phyloP scores from a whole-genome alignment of 1,284 basidiomycete species.

The Papiliotrema terrestris region DNA sequence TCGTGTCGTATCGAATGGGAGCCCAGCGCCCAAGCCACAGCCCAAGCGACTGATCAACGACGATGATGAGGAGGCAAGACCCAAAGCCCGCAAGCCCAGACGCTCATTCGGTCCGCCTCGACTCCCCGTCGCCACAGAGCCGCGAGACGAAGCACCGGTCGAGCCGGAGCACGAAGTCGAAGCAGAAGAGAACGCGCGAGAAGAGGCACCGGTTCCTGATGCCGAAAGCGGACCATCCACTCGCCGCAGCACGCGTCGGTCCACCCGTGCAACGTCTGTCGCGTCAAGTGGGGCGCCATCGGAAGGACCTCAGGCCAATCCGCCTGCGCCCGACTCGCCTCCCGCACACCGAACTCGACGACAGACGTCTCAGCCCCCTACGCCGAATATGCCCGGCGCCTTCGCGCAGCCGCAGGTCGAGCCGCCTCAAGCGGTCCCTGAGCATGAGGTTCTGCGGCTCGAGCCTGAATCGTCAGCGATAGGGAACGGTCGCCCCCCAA shows the following conservation, averaged over 20 bases:
- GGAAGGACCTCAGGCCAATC: neutral
- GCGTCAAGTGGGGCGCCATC: neutral
- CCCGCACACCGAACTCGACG: neutral
- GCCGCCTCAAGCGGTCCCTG: neutral
- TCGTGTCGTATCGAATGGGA: slow-evolving; percentile 8
- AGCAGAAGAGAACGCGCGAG: too few relatives aligned
- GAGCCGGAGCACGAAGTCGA: too few relatives aligned
- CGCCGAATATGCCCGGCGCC: slow-evolving; percentile 5
- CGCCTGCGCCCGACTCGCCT: neutral
- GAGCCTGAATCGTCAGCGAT: neutral
- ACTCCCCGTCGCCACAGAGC: too few relatives aligned
- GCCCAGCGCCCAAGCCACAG: slow-evolving; percentile 12
- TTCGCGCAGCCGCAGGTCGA: neutral
- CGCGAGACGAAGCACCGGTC: too few relatives aligned
- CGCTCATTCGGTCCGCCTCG: too few relatives aligned
- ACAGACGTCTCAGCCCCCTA: neutral
- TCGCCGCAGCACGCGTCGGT: neutral
- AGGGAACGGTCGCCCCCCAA: neutral
- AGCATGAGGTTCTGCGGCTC: neutral
- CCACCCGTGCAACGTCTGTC: neutral
- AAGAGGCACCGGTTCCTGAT: neutral
- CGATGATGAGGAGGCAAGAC: slow-evolving; percentile 14
- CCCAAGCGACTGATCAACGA: slow-evolving; percentile 31
- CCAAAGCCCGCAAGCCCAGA: too few relatives aligned
- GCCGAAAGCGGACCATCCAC: neutral